These are phyloP conservation scores for Periconia digitata DNA, from an alignment of 2,329 filamentous ascomycete genomes.

Conservation along the genomic window DNA sequence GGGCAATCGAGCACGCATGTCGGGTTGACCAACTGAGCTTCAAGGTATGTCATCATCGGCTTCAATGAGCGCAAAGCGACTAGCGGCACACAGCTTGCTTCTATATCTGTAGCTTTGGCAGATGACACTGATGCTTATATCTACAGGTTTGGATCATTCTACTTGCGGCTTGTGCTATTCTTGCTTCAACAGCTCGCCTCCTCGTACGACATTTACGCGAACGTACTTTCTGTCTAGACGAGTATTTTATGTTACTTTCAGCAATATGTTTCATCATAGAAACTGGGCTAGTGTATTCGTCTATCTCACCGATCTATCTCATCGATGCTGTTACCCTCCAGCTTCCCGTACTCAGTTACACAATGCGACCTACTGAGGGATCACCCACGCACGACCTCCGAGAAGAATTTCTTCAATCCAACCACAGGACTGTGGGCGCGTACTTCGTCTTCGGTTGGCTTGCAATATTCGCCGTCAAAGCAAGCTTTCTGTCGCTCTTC, in stretches of 20 bases:
- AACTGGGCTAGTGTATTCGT: slow-evolving; percentile 9
- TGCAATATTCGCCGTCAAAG: slow-evolving; percentile 11
- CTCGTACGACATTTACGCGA: slow-evolving; percentile 10
- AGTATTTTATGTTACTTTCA: slow-evolving; percentile 12
- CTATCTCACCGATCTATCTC: slow-evolving; percentile 6
- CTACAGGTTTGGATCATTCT: slow-evolving; percentile 8
- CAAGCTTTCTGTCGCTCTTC: slow-evolving; percentile 13
- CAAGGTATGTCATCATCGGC: slow-evolving; percentile 5
- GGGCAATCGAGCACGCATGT: slow-evolving; percentile 13
- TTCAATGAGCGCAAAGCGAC: no score
- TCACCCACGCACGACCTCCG: neutral
- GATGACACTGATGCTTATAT: neutral
- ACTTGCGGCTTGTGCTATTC: slow-evolving; percentile 4
- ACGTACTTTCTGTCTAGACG: slow-evolving; percentile 7
- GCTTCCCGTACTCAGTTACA: neutral
- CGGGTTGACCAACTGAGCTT: slow-evolving; percentile 9
- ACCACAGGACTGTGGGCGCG: slow-evolving; percentile 1
- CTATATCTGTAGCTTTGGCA: neutral
- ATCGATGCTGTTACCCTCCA: slow-evolving; percentile 9
- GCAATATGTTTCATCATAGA: slow-evolving; percentile 12
- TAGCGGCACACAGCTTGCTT: neutral
- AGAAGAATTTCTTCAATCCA: neutral
- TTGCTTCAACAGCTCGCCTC: slow-evolving; percentile 10
- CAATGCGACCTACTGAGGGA: neutral
- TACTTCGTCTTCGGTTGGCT: slow-evolving; percentile 10